These are phyloP conservation scores for Vicia faba DNA, from an alignment of 306 rosid species.

Conservation along the genomic window DNA sequence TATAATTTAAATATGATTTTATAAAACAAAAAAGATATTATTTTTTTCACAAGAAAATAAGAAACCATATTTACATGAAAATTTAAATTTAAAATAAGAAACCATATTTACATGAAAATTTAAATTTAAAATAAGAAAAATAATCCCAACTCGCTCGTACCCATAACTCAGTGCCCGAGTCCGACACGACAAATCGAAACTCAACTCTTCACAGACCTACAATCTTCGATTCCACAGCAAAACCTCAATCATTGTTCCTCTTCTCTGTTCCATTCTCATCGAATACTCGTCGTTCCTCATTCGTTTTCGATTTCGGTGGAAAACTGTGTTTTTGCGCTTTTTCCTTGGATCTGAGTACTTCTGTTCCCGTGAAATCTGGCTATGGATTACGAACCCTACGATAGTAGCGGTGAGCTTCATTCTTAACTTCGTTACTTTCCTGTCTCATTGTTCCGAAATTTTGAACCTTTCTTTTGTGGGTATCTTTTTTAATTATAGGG, in stretches of 20 bases:
- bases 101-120: neutral
- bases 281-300: neutral
- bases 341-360: conserved; percentile 21
- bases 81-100: too few relatives aligned
- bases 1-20: too few relatives aligned
- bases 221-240: conserved; percentile 13
- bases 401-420: conserved; percentile 82
- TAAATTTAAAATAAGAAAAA: neutral
- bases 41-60: too few relatives aligned
- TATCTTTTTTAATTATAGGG: conserved; percentile 28
- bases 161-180: conserved; percentile 39
- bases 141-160: conserved; percentile 1
- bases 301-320: conserved; percentile 20
- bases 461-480: conserved; percentile 8
- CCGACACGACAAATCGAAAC: conserved; percentile 5
- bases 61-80: neutral
- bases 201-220: conserved; percentile 24
- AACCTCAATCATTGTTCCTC: conserved; percentile 1
- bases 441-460: conserved; percentile 25
- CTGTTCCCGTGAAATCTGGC: conserved; percentile 53
- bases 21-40: too few relatives aligned
- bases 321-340: neutral
- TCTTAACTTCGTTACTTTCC: conserved; percentile 12
- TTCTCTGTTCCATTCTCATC: neutral
- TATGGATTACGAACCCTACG: conserved; percentile 95